Conservation (phyloP, 2,329 filamentous ascomycete species). For the Phaeophleospora eucalypticola region DNA sequence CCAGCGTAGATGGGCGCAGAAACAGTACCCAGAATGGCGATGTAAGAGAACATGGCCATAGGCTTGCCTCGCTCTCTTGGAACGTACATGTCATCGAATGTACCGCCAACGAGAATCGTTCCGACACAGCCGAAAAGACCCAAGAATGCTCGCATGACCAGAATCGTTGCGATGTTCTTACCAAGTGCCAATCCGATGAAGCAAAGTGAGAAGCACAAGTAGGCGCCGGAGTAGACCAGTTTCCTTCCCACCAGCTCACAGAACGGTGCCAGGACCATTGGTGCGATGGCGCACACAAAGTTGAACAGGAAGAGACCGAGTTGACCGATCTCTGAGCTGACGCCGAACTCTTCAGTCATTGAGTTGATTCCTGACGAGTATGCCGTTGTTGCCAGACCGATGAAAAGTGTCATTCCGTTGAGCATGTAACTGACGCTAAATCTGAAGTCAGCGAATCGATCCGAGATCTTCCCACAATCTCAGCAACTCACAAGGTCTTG, state of each 20-base stretch:
- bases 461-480: too few relatives aligned
- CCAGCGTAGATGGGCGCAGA: constrained; percentile 52
- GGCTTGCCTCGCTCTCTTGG: constrained; percentile 44
- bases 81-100: constrained; percentile 49
- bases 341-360: constrained; percentile 46
- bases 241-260: constrained; percentile 49
- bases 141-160: constrained; percentile 45
- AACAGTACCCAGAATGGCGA: constrained; percentile 51
- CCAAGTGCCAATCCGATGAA: constrained; percentile 49
- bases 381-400: constrained; percentile 52
- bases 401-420: constrained; percentile 52
- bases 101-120: constrained; percentile 49
- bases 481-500: too few relatives aligned
- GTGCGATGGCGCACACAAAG: constrained; percentile 46
- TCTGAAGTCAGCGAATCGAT: too few relatives aligned
- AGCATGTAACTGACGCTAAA: constrained; percentile 46
- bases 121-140: constrained; percentile 50
- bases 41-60: constrained; percentile 48
- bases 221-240: constrained; percentile 45
- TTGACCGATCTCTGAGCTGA: constrained; percentile 43
- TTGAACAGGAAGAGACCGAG: constrained; percentile 51
- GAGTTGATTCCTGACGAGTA: constrained; percentile 48
- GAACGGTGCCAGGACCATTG: constrained; percentile 48
- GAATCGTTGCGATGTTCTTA: constrained; percentile 47
- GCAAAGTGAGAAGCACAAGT: constrained; percentile 44